Percentiles rank a stretch among this genome's conserved stretches.
phyloP scores from a whole-genome alignment of 2,329 filamentous ascomycete genomes.

The Colletotrichum gloeosporioides region DNA sequence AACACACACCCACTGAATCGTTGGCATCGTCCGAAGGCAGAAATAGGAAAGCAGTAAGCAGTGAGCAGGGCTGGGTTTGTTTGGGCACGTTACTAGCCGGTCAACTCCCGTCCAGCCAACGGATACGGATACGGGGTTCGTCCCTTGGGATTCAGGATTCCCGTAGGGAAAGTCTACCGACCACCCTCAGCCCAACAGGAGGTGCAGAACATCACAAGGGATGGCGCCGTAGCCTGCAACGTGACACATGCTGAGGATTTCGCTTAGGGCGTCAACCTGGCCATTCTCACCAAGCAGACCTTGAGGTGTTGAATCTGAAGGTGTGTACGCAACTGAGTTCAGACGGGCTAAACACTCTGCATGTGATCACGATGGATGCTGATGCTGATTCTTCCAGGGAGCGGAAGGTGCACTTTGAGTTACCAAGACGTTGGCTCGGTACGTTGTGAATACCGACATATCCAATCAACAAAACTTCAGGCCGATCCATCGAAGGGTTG shows the following conservation, averaged over 20 bases:
- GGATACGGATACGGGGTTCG: slow-evolving; percentile 22
- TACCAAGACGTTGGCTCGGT: background rate
- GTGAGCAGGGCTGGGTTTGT: background rate
- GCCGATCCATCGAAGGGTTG: background rate
- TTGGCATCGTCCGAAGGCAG: background rate
- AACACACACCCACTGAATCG: background rate
- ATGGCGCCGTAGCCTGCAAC: background rate
- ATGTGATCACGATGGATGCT: background rate
- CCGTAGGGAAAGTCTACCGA: background rate
- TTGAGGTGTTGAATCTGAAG: background rate
- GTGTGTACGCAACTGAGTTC: background rate
- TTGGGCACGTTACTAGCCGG: background rate
- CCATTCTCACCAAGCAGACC: background rate
- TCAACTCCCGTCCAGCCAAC: background rate
- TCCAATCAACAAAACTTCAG: background rate
- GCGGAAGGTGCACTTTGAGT: background rate
- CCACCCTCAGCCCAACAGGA: background rate
- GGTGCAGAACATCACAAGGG: background rate
- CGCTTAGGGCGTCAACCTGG: background rate
- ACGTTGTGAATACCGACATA: background rate
- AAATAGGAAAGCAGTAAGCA: background rate
- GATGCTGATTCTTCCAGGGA: background rate
- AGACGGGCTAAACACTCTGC: background rate
- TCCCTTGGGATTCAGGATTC: background rate
- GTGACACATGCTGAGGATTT: background rate